Base-by-base conservation (phyloP, 2,329 filamentous ascomycete genomes). In the Ophiostoma fasciatum region DNA sequence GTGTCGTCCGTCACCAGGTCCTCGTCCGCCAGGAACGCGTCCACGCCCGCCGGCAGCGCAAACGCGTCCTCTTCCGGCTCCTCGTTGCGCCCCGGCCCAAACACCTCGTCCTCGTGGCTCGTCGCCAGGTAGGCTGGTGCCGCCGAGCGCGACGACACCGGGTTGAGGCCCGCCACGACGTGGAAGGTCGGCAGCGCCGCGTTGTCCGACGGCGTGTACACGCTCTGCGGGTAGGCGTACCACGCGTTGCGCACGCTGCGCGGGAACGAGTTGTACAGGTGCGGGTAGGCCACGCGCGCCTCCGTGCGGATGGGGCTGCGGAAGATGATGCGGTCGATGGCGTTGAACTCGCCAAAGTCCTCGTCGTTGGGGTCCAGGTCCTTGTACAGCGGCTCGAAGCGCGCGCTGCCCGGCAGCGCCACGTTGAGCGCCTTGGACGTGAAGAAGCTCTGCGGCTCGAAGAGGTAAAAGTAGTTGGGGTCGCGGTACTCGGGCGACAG, bases 301-400 rank as follows among this genome's bases (percentile, higher is more conserved):
- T 98, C 90, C 8, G 88, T 98, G 47, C 88, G 77, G 45, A 96
- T 92, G 1, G 88, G 87, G 31, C 82, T 79, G 45, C 90, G 81
- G 68, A 98, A 98, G 47, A 98, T 98, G 59, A 98, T 98, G 48
- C 92, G 83, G 52, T 98, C 90, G 49, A 98, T 98, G 23, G 90
- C 90, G 52, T 98, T 98, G 68, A 98, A 98, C 58, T 98, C 90
- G 58, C 90, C 90, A 59, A 98, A 98, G 53, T 98, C 90, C 57
- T 98, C 90, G 48, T 96, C 88, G 49, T 98, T 98, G 2, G 90
- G 90, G 55, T 98, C 87, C 42, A 98, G 87, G 49, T 98, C 90
- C 60, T 98, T 98, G 66, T 94, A 98, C 15, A 98, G 58, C 18
- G 90, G 90, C 58, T 98, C 90, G 45, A 98, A 98, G 21, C 90